Percentiles rank a stretch among this genome's conserved stretches.
Evolutionary conservation across 2,329 filamentous ascomycete species (phyloP).

Genomic region (Podosphaera leucotricha): DNA sequence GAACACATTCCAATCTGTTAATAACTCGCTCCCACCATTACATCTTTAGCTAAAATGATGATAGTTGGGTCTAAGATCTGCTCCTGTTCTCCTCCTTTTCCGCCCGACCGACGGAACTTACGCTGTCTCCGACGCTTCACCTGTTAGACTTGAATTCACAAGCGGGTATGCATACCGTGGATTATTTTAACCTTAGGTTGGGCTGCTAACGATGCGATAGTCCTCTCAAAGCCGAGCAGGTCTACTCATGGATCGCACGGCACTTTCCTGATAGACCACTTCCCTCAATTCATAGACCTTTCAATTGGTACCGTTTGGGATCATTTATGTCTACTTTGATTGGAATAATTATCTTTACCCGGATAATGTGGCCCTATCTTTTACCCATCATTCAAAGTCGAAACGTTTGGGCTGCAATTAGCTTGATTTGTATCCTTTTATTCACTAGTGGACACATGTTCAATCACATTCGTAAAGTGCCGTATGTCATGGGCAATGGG

Average conservation of each 20-base stretch:
- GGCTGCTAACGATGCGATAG: slow-evolving; percentile 20
- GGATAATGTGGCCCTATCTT: slow-evolving; percentile 54
- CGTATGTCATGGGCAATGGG: slow-evolving; percentile 71
- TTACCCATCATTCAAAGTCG: slow-evolving; percentile 67
- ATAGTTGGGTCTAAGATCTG: slow-evolving; percentile 80
- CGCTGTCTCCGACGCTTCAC: slow-evolving; percentile 43
- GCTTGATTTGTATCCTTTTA: slow-evolving; percentile 67
- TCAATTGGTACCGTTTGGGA: slow-evolving; percentile 65
- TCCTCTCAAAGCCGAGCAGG: slow-evolving; percentile 48
- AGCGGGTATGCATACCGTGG: slow-evolving; percentile 33
- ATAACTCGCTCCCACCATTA: slow-evolving; percentile 1
- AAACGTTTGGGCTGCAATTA: slow-evolving; percentile 81
- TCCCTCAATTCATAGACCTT: slow-evolving; percentile 55
- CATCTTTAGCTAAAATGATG: not conserved
- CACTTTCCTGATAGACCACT: slow-evolving; percentile 59
- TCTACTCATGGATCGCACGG: slow-evolving; percentile 57
- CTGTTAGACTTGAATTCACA: slow-evolving; percentile 66
- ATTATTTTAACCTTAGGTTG: slow-evolving; percentile 1
- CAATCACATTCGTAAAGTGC: slow-evolving; percentile 91
- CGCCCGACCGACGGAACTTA: slow-evolving; percentile 63
- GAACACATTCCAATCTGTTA: slow-evolving; percentile 65
- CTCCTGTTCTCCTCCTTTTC: slow-evolving; percentile 73
- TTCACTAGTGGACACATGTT: slow-evolving; percentile 98
- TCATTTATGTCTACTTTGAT: slow-evolving; percentile 44
- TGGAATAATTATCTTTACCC: slow-evolving; percentile 42